Conservation (phyloP, 768 basidiomycete species). For the Suillus bovinus region DNA sequence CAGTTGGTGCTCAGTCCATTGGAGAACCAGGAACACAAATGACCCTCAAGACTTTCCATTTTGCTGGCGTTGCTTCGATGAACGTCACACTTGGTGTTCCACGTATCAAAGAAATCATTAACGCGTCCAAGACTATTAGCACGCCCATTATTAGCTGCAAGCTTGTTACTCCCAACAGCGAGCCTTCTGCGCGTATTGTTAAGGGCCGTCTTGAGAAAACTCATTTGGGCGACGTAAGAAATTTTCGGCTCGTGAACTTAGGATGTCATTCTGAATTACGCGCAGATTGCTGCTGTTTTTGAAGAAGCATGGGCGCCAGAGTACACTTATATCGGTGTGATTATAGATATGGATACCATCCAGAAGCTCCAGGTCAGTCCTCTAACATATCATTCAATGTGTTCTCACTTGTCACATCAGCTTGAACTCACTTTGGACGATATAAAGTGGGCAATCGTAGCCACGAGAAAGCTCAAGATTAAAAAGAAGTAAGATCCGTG, state of each 20-base stretch:
- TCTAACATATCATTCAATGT: not conserved
- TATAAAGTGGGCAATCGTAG: slow-evolving; percentile 89
- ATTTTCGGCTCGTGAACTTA: not conserved
- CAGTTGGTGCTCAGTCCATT: slow-evolving; percentile 98
- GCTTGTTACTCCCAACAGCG: slow-evolving; percentile 80
- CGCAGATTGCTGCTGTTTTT: slow-evolving; percentile 83
- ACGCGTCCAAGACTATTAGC: slow-evolving; percentile 95
- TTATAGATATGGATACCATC: slow-evolving; percentile 86
- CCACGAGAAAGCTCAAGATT: slow-evolving; percentile 87
- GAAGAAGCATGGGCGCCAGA: slow-evolving; percentile 96
- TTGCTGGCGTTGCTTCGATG: slow-evolving; percentile 99
- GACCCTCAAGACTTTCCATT: slow-evolving; percentile 99
- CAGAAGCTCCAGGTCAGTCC: slow-evolving; percentile 75
- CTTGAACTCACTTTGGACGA: slow-evolving; percentile 92
- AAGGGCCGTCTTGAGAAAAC: slow-evolving; percentile 97
- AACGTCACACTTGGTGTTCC: slow-evolving; percentile 99
- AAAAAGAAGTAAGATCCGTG: slow-evolving; percentile 61
- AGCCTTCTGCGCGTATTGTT: slow-evolving; percentile 96
- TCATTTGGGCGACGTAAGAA: slow-evolving; percentile 82
- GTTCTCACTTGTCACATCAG: slow-evolving; percentile 37
- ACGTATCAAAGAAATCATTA: slow-evolving; percentile 99
- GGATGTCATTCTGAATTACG: not conserved
- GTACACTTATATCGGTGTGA: slow-evolving; percentile 91
- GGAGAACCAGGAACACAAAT: slow-evolving; percentile 99
- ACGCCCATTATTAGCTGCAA: slow-evolving; percentile 99